Evolutionary conservation across 495 filamentous ascomycete genomes (phyloP).

Genomic region (Penicillium herquei): DNA sequence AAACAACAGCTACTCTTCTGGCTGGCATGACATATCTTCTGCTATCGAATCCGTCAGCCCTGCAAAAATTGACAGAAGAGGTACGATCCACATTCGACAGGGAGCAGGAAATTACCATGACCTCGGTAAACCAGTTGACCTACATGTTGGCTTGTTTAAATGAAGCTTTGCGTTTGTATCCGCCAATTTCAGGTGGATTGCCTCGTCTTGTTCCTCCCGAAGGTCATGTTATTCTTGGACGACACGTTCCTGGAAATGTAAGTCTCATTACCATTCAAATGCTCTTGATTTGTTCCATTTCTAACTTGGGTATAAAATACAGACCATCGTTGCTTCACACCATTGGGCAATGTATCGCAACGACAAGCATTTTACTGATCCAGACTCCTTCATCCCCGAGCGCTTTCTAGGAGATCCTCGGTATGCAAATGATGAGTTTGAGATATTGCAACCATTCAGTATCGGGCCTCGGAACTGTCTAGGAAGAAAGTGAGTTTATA

Average conservation of each 20-base stretch:
- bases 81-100: constrained; percentile 41
- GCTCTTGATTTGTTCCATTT: no score
- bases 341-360: constrained; percentile 6
- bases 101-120: constrained; percentile 45
- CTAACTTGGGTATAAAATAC: neutral
- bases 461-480: constrained; percentile 43
- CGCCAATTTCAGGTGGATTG: constrained; percentile 27
- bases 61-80: constrained; percentile 37
- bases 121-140: constrained; percentile 26
- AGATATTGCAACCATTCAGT: constrained; percentile 42
- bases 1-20: constrained; percentile 56
- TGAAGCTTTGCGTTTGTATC: constrained; percentile 45
- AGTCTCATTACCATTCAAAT: no score
- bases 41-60: constrained; percentile 34
- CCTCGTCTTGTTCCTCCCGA: constrained; percentile 27
- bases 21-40: constrained; percentile 51
- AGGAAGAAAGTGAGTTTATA: constrained; percentile 37
- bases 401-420: constrained; percentile 1
- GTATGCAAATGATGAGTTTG: constrained; percentile 4
- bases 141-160: constrained; percentile 42
- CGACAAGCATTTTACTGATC: constrained; percentile 4
- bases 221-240: constrained; percentile 29
- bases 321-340: constrained; percentile 1
- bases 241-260: constrained; percentile 31
- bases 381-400: neutral